A percentile compares a stretch with the other conserved stretches of the same genome.
These are phyloP conservation scores for Knoxia roxburghii DNA, from an alignment of 257 asterid species.

Conservation along the genomic window DNA sequence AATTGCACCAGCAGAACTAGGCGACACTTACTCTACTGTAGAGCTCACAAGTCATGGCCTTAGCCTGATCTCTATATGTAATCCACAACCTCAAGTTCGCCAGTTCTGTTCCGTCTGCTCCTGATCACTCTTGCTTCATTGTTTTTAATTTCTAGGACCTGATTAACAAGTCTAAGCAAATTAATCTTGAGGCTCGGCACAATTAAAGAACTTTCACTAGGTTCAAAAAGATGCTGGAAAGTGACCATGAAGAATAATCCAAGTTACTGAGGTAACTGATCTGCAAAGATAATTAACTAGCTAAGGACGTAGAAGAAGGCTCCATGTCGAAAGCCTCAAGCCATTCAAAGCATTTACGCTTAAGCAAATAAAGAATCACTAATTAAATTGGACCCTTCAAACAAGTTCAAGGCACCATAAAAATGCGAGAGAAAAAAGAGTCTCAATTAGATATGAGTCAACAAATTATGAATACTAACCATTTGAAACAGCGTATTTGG, in stretches of 20 bases:
- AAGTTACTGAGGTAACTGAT: background rate
- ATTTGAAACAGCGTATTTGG: too few relatives aligned
- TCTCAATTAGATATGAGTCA: too few relatives aligned
- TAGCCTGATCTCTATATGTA: slow-evolving; percentile 38
- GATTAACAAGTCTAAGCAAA: slow-evolving; percentile 16
- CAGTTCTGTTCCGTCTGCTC: slow-evolving; percentile 45
- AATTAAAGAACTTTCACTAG: background rate
- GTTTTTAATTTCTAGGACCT: slow-evolving; percentile 85
- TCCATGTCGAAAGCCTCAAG: background rate
- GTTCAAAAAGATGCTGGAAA: too few relatives aligned
- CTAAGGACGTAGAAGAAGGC: too few relatives aligned
- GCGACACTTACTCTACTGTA: too few relatives aligned
- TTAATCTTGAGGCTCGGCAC: too few relatives aligned
- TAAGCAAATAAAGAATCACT: background rate
- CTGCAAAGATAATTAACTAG: background rate
- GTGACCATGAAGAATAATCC: too few relatives aligned
- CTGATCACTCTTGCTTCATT: slow-evolving; percentile 65
- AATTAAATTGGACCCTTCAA: background rate
- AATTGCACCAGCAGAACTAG: background rate
- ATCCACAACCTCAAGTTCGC: slow-evolving; percentile 60
- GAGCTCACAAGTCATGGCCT: slow-evolving; percentile 18
- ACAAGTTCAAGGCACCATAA: too few relatives aligned
- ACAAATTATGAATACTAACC: too few relatives aligned
- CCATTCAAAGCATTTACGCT: background rate
- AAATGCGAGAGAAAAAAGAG: too few relatives aligned